Conservation (phyloP, 257 asterid species). For the Solanum medicagineum region DNA sequence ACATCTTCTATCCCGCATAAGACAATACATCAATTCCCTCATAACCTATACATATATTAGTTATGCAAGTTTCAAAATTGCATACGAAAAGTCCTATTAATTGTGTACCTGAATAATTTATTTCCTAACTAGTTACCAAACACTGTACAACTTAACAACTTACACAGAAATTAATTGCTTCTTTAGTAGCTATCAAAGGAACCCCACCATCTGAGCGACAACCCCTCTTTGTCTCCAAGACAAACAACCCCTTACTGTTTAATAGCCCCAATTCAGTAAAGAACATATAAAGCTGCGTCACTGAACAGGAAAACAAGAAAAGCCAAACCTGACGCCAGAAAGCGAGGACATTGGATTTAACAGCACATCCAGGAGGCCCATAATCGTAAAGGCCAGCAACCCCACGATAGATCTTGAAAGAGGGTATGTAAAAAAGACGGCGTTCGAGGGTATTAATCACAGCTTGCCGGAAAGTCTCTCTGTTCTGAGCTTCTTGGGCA, state of each 20-base stretch:
- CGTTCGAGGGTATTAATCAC: constrained; percentile 69
- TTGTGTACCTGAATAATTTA: neutral
- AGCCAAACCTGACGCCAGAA: constrained; percentile 80
- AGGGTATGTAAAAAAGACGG: constrained; percentile 64
- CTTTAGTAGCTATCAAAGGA: neutral
- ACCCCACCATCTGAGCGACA: neutral
- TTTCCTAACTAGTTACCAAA: neutral
- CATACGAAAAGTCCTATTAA: neutral
- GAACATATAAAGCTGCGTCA: neutral
- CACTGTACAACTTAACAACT: too few relatives aligned
- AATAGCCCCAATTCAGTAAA: neutral
- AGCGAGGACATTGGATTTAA: constrained; percentile 73
- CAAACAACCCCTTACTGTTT: neutral
- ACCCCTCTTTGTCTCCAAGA: neutral
- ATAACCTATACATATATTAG: neutral
- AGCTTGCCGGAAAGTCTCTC: constrained; percentile 64
- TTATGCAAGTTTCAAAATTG: neutral
- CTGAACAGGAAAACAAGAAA: neutral
- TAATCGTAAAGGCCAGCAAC: constrained; percentile 83
- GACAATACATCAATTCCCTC: neutral
- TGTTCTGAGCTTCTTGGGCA: neutral
- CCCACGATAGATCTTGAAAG: constrained; percentile 81
- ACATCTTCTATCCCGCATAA: neutral
- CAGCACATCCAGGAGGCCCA: constrained; percentile 90
- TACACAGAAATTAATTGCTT: neutral